Base-by-base conservation (phyloP, 176 grass and related monocot genomes). In the Lolium perenne region DNA sequence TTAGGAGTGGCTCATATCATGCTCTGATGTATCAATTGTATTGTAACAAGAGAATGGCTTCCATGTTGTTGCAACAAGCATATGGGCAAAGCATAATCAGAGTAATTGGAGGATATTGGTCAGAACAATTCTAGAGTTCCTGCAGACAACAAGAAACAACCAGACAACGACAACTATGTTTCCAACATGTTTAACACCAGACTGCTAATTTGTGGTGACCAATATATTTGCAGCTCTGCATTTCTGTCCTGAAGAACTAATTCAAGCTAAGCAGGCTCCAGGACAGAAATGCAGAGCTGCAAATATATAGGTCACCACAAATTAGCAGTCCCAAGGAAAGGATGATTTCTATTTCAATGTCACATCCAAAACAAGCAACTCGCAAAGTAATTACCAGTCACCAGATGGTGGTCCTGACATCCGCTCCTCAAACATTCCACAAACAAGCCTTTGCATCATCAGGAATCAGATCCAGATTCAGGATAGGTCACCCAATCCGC, bases 401-500 rank as follows among this genome's bases (percentile, higher is more conserved):
- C 43, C 8, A 1, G 4, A 14, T 13, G 74, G 26, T 73, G 79
- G 84, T 79, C 89, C 79, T 79, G 45, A 15, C 65, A 78, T 73
- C 32, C 35, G 74, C 21, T 87, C 80, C 75, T 74, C 25, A 53
- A 83, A 66, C 66, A 65, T 87, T 83, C 57, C 80, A 15, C 48
- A 79, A 43, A 79, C 35, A 62, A 77, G 82, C 56, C 26, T 78
- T 35, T 40, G 35, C 41, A 43, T 45, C 56, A 88, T 45, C 48
- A 88, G 80, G 46, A 88, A 71, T 72, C 86, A 85, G 90, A 91
- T 91, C 90, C 90, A 88, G 86, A 81, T 88, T 88, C 78, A 75
- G 38, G 54, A 77, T 29, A 82, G 53, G 82, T 74, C 62, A 50
- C 15, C 7, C 10, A 18, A 61, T 10, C 29, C 45, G 26, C 82